phyloP scores from a whole-genome alignment of 257 asterid species.

The Jaltomata sinuosa region DNA sequence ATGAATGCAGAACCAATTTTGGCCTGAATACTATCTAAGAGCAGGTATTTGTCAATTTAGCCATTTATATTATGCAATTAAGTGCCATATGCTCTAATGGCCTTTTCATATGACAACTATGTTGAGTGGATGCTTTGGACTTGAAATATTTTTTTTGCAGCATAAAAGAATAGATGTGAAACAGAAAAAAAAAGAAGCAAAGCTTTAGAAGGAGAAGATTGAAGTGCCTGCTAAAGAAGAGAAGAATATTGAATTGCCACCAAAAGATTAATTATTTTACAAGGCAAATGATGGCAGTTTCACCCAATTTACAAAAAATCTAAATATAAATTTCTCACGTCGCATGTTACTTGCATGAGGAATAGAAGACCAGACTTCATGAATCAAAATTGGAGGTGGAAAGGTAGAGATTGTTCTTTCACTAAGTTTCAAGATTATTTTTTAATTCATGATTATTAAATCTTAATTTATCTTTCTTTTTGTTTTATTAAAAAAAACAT shows the following conservation, averaged over 20 bases:
- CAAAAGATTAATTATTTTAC: conserved; percentile 42
- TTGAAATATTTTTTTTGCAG: too few species aligned
- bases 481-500: too few species aligned
- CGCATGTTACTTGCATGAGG: conserved; percentile 65
- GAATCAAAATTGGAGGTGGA: conserved; percentile 82
- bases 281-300: conserved; percentile 55
- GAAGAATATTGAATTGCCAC: conserved; percentile 9
- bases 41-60: too few species aligned
- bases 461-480: too few species aligned
- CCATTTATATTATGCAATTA: too few species aligned
- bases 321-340: conserved; percentile 55
- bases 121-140: too few species aligned
- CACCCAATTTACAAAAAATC: conserved; percentile 58
- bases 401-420: conserved; percentile 65
- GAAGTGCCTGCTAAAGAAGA: conserved; percentile 21
- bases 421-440: conserved; percentile 37
- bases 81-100: too few species aligned
- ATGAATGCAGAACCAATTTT: too few species aligned
- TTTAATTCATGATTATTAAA: too few species aligned
- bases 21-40: too few species aligned
- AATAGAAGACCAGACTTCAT: conserved; percentile 56
- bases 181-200: background rate
- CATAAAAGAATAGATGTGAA: background rate
- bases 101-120: too few species aligned
- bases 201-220: conserved; percentile 12